Conservation (phyloP, 208 protist genomes). For the Trypanosoma avium region DNA sequence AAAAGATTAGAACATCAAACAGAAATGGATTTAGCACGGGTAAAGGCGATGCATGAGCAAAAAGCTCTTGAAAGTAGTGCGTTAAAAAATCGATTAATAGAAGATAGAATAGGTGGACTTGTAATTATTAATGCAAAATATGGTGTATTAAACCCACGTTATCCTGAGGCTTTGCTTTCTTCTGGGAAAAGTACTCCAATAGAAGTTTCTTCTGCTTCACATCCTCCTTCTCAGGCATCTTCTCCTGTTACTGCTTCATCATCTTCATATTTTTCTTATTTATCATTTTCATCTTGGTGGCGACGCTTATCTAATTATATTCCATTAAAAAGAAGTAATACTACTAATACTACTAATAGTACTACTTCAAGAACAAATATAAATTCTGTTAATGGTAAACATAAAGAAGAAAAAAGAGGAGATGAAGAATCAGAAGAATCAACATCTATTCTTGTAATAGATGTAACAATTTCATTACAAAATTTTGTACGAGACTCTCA, state of each 20-base stretch:
- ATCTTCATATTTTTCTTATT: no score
- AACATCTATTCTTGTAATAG: conserved; percentile 58
- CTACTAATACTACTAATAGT: no score
- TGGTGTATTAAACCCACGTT: conserved; percentile 73
- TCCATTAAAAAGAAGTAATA: no score
- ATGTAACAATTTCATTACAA: conserved; percentile 87
- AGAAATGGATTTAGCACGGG: conserved; percentile 74
- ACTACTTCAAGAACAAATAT: neutral
- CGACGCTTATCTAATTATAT: no score
- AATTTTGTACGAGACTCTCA: conserved; percentile 81
- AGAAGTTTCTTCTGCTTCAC: no score
- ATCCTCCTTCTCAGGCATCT: no score
- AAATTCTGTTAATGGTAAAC: neutral
- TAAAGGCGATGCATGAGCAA: conserved; percentile 71
- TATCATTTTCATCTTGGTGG: no score
- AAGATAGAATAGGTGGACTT: conserved; percentile 73
- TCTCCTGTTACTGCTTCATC: no score
- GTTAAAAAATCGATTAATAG: conserved; percentile 40
- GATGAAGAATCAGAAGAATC: conserved; percentile 30
- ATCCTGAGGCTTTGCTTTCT: conserved; percentile 35
- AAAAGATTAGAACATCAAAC: conserved; percentile 59
- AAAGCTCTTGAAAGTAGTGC: conserved; percentile 54
- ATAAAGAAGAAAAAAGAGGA: conserved; percentile 12
- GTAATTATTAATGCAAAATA: conserved; percentile 88
- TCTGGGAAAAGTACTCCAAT: no score